Conservation (phyloP, 345 rosid genomes). For the Syzygium grande region DNA sequence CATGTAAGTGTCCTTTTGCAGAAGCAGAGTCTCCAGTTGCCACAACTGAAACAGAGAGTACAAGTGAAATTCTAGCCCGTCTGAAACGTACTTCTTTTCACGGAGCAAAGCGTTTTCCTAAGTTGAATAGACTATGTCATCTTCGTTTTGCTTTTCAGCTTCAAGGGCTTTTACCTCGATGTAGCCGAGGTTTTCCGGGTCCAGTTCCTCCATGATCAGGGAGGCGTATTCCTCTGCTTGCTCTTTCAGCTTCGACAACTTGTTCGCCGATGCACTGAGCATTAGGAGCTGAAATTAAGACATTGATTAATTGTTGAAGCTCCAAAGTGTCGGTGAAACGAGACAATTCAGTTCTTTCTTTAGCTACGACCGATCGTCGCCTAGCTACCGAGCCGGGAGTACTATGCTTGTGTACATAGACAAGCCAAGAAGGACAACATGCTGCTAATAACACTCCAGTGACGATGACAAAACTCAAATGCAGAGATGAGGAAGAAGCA, state of each 20-base stretch:
- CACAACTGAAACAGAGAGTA: slow-evolving; percentile 46
- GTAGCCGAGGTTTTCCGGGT: slow-evolving; percentile 88
- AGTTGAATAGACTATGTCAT: background rate
- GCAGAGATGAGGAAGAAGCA: background rate
- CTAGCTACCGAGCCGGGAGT: background rate
- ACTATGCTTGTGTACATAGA: background rate
- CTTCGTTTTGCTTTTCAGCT: background rate
- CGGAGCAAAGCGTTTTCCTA: background rate
- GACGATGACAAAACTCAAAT: background rate
- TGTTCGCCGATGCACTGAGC: slow-evolving; percentile 96
- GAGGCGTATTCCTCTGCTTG: slow-evolving; percentile 93
- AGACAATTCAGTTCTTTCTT: background rate
- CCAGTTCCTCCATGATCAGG: slow-evolving; percentile 92
- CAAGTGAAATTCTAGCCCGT: background rate
- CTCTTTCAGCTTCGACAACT: slow-evolving; percentile 78
- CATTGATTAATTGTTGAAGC: background rate
- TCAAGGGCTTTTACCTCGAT: slow-evolving; percentile 59
- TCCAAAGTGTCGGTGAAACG: background rate
- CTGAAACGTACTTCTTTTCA: background rate
- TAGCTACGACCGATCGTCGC: background rate
- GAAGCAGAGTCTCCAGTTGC: slow-evolving; percentile 90
- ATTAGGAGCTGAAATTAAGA: slow-evolving; percentile 63
- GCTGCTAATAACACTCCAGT: background rate
- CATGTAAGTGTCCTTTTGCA: slow-evolving; percentile 84
- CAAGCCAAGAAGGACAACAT: background rate